phyloP scores from a whole-genome alignment of 192 early-diverging fungal genomes.

The Coemansia sp. region DNA sequence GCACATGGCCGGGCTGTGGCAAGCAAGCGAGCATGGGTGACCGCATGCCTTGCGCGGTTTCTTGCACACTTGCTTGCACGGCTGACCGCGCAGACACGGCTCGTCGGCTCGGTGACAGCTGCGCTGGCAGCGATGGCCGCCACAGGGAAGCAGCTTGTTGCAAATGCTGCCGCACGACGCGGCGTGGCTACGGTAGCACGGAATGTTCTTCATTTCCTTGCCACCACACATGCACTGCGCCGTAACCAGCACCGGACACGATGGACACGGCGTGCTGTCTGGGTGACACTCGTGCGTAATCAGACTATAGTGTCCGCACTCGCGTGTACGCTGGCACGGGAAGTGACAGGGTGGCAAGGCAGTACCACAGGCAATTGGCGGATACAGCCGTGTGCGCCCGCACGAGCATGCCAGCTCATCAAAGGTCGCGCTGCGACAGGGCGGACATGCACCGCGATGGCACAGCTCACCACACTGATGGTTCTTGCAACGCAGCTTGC shows the following conservation, averaged over 20 bases:
- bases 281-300: constrained; percentile 83
- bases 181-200: constrained; percentile 70
- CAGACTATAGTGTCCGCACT: constrained; percentile 78
- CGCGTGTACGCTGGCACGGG: constrained; percentile 65
- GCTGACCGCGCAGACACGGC: constrained; percentile 63
- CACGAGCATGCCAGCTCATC: constrained; percentile 86
- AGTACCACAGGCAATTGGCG: constrained; percentile 87
- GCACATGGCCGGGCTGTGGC: constrained; percentile 78
- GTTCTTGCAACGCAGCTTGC: constrained; percentile 73
- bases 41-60: constrained; percentile 78
- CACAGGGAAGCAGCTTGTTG: constrained; percentile 59
- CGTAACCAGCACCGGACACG: constrained; percentile 81
- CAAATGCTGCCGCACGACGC: constrained; percentile 66
- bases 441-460: constrained; percentile 74
- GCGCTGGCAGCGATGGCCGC: constrained; percentile 77
- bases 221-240: constrained; percentile 79
- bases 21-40: constrained; percentile 71
- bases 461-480: constrained; percentile 78
- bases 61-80: constrained; percentile 74
- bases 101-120: constrained; percentile 76
- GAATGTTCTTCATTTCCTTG: constrained; percentile 71
- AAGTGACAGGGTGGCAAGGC: constrained; percentile 71
- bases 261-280: constrained; percentile 83
- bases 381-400: constrained; percentile 73
- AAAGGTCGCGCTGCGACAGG: constrained; percentile 76